Conservation (phyloP, 345 rosid genomes). For the Pistacia vera region DNA sequence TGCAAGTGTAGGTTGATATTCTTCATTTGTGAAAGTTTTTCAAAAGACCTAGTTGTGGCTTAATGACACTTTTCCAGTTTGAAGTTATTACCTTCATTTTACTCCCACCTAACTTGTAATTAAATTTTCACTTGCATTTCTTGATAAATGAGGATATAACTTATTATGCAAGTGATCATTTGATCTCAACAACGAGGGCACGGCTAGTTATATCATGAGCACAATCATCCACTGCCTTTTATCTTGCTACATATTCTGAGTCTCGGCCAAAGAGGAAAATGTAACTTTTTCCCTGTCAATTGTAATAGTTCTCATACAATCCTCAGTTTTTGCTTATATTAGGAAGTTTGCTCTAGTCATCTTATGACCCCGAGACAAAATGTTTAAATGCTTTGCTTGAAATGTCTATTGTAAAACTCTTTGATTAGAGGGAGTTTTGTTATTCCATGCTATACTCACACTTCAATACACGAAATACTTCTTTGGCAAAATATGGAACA, state of each 20-base stretch:
- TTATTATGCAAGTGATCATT: not conserved
- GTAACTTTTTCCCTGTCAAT: not conserved
- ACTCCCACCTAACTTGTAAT: not conserved
- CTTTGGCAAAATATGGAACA: not conserved
- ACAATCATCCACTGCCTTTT: not conserved
- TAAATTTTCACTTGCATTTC: not conserved
- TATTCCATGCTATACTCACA: conserved; percentile 1
- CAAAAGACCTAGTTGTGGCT: not conserved
- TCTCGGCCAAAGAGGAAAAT: not conserved
- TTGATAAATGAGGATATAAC: not conserved
- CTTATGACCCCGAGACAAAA: conserved; percentile 4
- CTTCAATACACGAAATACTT: not conserved
- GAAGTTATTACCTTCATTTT: not conserved
- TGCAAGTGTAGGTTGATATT: not conserved
- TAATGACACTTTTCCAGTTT: not conserved
- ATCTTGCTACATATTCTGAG: conserved; percentile 1
- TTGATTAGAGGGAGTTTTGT: not conserved
- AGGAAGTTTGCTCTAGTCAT: not conserved
- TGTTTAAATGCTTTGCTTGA: not conserved
- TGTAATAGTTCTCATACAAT: not conserved
- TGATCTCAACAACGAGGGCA: not conserved
- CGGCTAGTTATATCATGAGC: not conserved
- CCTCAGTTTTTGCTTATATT: not conserved
- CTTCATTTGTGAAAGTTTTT: not conserved
- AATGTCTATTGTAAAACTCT: not conserved